phyloP scores from a whole-genome alignment of 2,329 filamentous ascomycete genomes.

The Myriosclerotinia scirpicola region DNA sequence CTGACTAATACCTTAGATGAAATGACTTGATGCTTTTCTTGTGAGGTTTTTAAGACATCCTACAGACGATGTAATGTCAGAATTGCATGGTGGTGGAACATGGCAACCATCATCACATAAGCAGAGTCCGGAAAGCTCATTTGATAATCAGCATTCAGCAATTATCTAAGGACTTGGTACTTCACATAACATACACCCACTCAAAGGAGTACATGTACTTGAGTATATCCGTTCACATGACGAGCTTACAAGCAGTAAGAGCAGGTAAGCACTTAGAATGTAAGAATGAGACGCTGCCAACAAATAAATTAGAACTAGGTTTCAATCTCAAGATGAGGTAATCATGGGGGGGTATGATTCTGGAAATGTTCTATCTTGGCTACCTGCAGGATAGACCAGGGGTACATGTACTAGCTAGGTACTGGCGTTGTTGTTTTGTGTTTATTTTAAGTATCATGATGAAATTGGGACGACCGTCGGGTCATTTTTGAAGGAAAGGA shows the following conservation, averaged over 20 bases:
- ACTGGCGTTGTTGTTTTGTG: conserved; percentile 10
- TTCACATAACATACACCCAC: neutral
- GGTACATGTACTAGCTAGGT: conserved; percentile 10
- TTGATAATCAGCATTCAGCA: neutral
- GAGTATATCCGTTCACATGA: neutral
- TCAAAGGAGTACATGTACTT: conserved; percentile 3
- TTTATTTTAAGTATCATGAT: conserved; percentile 12
- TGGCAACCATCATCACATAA: conserved; percentile 17
- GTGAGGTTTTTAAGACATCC: conserved; percentile 23
- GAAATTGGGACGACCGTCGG: conserved; percentile 11
- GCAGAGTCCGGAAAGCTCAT: neutral
- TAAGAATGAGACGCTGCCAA: conserved; percentile 6
- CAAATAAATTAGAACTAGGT: neutral
- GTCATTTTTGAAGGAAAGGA: conserved; percentile 1
- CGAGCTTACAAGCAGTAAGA: conserved; percentile 2
- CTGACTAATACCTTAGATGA: conserved; percentile 10
- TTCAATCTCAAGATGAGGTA: conserved; percentile 18
- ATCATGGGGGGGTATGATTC: conserved; percentile 19
- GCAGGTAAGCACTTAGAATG: conserved; percentile 23
- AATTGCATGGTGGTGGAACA: conserved; percentile 9
- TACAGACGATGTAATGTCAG: conserved; percentile 15
- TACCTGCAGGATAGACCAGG: conserved; percentile 11
- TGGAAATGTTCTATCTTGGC: conserved; percentile 22
- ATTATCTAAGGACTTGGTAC: neutral
- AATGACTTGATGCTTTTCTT: conserved; percentile 17